phyloP scores from a whole-genome alignment of 169 alveolate genomes.

The Blepharisma undulans region DNA sequence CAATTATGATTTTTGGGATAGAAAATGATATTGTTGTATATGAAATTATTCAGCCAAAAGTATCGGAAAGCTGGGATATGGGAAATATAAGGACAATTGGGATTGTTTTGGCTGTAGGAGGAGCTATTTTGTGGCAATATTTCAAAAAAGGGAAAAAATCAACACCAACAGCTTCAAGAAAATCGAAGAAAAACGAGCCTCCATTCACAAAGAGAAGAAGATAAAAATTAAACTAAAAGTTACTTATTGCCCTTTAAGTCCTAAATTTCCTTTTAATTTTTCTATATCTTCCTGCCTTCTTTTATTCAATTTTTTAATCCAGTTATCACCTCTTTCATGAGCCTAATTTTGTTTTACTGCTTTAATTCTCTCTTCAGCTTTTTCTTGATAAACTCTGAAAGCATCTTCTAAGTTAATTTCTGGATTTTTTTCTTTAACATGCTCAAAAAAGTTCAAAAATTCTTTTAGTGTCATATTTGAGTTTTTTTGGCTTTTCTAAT shows the following conservation, averaged over 20 bases:
- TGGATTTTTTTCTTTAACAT: background rate
- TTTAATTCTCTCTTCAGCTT: background rate
- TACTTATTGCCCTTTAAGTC: background rate
- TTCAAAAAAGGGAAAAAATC: background rate
- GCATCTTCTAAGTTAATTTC: background rate
- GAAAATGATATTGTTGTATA: background rate
- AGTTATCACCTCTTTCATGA: background rate
- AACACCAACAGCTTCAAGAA: background rate
- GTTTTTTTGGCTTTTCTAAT: background rate
- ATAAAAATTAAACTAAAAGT: background rate
- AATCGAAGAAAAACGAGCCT: background rate
- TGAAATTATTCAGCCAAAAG: background rate
- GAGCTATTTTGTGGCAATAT: conserved; percentile 21
- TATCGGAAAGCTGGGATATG: background rate
- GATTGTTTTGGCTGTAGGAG: conserved; percentile 26
- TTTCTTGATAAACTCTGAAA: background rate
- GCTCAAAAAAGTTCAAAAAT: background rate
- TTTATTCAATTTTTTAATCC: background rate
- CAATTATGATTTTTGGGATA: background rate
- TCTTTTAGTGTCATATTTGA: background rate
- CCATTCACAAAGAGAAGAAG: background rate
- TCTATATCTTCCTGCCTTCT: background rate
- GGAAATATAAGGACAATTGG: background rate
- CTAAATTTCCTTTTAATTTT: background rate
- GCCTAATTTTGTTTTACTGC: background rate